phyloP scores from a whole-genome alignment of 306 rosid genomes.

The Prunus fruticosa region DNA sequence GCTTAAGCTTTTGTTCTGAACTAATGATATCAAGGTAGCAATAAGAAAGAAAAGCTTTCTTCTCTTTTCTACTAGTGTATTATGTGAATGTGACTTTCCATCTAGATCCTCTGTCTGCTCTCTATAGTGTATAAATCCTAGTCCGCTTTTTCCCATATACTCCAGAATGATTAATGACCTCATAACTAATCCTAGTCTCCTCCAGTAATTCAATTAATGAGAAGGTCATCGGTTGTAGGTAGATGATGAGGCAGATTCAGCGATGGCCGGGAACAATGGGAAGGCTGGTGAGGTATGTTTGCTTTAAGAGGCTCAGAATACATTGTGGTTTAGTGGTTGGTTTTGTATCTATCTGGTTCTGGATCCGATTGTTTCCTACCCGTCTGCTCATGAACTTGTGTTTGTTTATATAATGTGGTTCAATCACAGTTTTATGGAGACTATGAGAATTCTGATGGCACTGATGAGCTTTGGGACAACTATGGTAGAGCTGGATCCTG shows the following conservation, averaged over 20 bases:
- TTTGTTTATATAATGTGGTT: background rate
- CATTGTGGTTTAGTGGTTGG: background rate
- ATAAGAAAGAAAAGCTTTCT: background rate
- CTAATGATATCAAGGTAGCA: no score
- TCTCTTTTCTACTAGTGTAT: background rate
- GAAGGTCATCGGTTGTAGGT: conserved; percentile 29
- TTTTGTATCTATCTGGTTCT: background rate
- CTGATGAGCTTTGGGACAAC: background rate
- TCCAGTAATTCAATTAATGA: no score
- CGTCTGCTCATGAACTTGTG: background rate
- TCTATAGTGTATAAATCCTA: no score
- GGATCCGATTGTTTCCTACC: background rate
- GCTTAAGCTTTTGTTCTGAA: no score
- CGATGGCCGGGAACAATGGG: conserved; percentile 24
- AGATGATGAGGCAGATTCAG: conserved; percentile 53
- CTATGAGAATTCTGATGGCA: conserved; percentile 6
- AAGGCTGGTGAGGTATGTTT: conserved; percentile 31
- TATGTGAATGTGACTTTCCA: no score
- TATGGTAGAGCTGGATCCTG: conserved; percentile 4
- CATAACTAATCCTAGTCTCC: no score
- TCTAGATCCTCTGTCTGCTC: no score
- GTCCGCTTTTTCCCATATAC: no score
- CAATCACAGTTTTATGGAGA: conserved; percentile 18
- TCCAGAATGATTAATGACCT: no score
- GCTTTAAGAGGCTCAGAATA: conserved; percentile 11